These are phyloP conservation scores for Backusella liffmaniae DNA, from an alignment of 192 early-diverging fungal genomes.

Conservation along the genomic window DNA sequence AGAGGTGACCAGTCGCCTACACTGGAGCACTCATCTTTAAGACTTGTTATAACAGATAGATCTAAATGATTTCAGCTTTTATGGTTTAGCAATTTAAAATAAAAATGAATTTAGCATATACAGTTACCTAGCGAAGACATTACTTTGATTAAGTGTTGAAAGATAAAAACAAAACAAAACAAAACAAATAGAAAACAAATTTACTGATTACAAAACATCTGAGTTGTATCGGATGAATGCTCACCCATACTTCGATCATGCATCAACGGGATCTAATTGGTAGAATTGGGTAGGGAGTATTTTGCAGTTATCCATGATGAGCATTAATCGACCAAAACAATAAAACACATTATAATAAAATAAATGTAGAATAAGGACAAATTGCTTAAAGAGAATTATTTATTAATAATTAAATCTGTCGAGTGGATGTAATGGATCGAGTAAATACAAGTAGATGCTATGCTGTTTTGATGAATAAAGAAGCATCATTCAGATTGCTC, in stretches of 20 bases:
- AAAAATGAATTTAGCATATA: not conserved
- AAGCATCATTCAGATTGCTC: not conserved
- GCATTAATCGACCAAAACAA: no score
- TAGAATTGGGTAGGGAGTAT: no score
- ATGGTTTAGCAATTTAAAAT: not conserved
- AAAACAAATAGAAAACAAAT: not conserved
- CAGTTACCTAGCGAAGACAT: not conserved
- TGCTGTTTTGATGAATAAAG: not conserved
- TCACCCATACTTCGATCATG: not conserved
- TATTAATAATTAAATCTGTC: not conserved
- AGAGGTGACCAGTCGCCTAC: conserved; percentile 10
- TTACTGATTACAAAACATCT: not conserved
- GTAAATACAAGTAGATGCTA: not conserved
- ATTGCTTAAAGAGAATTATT: no score
- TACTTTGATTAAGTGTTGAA: not conserved
- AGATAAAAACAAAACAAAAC: not conserved
- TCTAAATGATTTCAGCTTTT: not conserved
- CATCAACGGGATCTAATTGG: not conserved
- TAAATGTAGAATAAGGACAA: no score
- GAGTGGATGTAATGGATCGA: not conserved
- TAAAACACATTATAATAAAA: no score
- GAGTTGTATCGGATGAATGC: not conserved
- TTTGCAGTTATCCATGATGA: no score
- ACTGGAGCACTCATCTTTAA: not conserved
- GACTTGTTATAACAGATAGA: not conserved